Base-by-base conservation (phyloP, 1,284 basidiomycete species). In the Megacollybia platyphylla region DNA sequence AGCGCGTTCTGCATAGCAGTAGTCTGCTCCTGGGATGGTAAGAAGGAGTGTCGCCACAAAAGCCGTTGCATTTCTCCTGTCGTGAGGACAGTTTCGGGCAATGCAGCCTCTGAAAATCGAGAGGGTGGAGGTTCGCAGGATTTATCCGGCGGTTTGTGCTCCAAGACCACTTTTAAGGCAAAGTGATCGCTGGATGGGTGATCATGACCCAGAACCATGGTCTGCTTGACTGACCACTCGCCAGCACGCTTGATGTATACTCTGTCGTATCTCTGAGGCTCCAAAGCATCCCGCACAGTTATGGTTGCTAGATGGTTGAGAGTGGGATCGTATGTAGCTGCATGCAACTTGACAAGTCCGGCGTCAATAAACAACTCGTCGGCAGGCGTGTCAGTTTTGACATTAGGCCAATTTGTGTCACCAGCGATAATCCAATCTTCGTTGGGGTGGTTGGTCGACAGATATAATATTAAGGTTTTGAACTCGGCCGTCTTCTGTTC, bases 131-230 rank as follows among this genome's bases (percentile, higher is more conserved):
- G 10, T 34, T 34, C 31, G 10, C 4, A 1, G 31, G 31, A 7
- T 4, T 11, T 15, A 11, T 34, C 31, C 15, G 1, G 10, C 15
- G 1, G 11, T 11, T 34, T 34, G 4, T 11, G 10, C 7, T 11
- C 10, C 1, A 37, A 20, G 43, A 17, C 24, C 15, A 43, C 41
- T 24, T 2, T 36, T 2, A 52, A 24, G 20, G 42, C 49, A 43
- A 44, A 47, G 34, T 54, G 52, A 44, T 52, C 51, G 41, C 51
- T 54, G n/a, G 47, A 43, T 5, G 45, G 41, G 15, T 39, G 41
- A 18, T 39, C 39, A 10, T 37, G 17, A 3, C 48, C 45, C 39
- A 51, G 45, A 8, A 44, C 6, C 29, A 34, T 31, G 15, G 46
- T 37, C 7, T 24, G 15, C 15, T 15, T 7, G 17, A 46, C 11